Evolutionary conservation across 176 grass and related monocot genomes (phyloP), one percentile per base, ranked within the genome.

Genomic region (Melocanna baccifera): DNA sequence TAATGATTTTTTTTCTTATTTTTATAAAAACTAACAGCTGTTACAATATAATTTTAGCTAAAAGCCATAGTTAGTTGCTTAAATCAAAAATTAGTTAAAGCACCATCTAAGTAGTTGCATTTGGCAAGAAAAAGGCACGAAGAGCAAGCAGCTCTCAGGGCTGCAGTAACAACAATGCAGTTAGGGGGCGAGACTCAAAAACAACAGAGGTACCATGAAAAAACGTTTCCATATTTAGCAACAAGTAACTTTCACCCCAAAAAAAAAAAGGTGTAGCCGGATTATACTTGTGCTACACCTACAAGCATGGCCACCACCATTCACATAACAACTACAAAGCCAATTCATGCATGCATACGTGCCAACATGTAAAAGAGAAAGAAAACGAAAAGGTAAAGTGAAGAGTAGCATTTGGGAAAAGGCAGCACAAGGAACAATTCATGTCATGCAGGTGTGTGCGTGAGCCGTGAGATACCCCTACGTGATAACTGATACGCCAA

Each of bases 381-480:
- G 23, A 9, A 9, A 20, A 16, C 13, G 42, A 30, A 11, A 41
- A 41, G 26, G 59, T 5, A 15, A 30, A 2, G 59, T 28, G 14
- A 12, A 11, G n/a, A 62, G 12, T 15, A 7, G 37, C 18, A 32
- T 20, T 36, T 23, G 73, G 42, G 13, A 3, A 65, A 72, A 9
- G 13, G 22, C 14, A 62, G 42, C 42, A 61, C 63, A 81, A 75
- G 77, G 77, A 87, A 75, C 77, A 67, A 67, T 81, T 81, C 57
- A 36, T 81, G 77, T 46, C 47, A 69, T 39, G 30, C 23, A 23
- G 20, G 0, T 23, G 56, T 23, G 56, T 1, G 11, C 0, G 56
- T 58, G 56, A 12, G 56, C 11, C 0, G 56, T 58, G 56, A 12
- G 56, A 11, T 32, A 1, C 32, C 32, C 32, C 2, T 32, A 32